phyloP scores from a whole-genome alignment of 2,329 filamentous ascomycete genomes.

The Sporothrix curviconia region DNA sequence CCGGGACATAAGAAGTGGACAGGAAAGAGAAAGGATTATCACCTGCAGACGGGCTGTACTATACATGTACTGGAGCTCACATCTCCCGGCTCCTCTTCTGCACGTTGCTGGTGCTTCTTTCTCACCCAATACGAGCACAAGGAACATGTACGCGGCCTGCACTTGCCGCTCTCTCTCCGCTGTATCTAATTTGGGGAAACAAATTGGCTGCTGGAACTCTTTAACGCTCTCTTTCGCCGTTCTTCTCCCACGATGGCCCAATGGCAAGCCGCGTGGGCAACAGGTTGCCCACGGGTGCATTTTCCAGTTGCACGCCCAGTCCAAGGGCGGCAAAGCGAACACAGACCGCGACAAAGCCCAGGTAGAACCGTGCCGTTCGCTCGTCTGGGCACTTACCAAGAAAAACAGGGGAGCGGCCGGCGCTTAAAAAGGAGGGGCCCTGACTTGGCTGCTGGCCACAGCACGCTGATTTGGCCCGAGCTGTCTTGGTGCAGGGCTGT shows the following conservation, averaged over 20 bases:
- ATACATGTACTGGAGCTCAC: slow-evolving; percentile 11
- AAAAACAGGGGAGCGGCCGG: slow-evolving; percentile 9
- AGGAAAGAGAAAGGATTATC: background rate
- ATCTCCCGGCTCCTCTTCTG: background rate
- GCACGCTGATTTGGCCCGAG: slow-evolving; percentile 12
- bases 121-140: background rate
- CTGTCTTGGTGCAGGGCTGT: background rate
- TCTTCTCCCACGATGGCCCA: background rate
- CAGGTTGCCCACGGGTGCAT: background rate
- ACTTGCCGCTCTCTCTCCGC: background rate
- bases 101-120: background rate
- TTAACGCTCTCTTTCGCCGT: background rate
- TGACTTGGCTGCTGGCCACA: background rate
- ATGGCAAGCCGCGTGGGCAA: slow-evolving; percentile 3
- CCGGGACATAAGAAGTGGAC: background rate
- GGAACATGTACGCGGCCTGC: background rate
- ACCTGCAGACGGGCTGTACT: background rate
- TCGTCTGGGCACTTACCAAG: slow-evolving; percentile 11
- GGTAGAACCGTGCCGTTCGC: background rate
- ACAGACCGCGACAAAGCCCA: background rate
- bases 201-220: background rate
- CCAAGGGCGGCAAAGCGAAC: background rate
- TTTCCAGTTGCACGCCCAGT: background rate
- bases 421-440: slow-evolving; percentile 15
- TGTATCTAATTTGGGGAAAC: slow-evolving; percentile 11